Evolutionary conservation across 169 alveolate species (phyloP).

Genomic region (Amoebophrya sp.): DNA sequence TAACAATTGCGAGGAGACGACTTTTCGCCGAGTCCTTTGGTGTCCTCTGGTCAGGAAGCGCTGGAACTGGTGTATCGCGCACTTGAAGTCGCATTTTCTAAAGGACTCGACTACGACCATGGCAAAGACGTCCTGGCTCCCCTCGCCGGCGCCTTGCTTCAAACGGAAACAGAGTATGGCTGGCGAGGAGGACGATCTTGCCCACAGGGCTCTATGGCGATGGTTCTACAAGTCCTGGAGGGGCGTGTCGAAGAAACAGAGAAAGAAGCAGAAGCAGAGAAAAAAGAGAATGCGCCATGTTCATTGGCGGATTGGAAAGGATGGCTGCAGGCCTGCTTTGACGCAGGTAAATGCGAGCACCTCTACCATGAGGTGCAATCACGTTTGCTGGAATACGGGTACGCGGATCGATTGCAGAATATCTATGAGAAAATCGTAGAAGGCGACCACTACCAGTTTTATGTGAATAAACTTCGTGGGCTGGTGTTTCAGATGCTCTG

Average conservation of each 20-base stretch:
- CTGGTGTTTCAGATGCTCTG: not conserved
- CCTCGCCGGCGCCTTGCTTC: conserved; percentile 12
- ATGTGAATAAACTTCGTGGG: not conserved
- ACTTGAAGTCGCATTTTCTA: not conserved
- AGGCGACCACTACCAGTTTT: not conserved
- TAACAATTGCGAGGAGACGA: too few relatives aligned
- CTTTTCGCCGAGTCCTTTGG: conserved; percentile 20
- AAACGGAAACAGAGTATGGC: conserved; percentile 1
- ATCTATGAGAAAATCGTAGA: not conserved
- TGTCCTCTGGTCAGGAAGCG: not conserved
- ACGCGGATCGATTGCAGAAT: not conserved
- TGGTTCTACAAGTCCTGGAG: not conserved
- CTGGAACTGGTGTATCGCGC: conserved; percentile 22
- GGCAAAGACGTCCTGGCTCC: not conserved
- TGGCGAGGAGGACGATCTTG: not conserved
- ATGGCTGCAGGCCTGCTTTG: not conserved
- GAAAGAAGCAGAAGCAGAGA: too few relatives aligned
- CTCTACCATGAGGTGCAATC: not conserved
- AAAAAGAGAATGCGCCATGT: too few relatives aligned
- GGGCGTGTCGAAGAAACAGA: not conserved
- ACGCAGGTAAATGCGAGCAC: not conserved
- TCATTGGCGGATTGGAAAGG: not conserved
- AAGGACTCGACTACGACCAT: not conserved
- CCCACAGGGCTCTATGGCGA: not conserved
- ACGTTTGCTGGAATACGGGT: not conserved